phyloP scores from a whole-genome alignment of 2,329 filamentous ascomycete genomes.

The Coniochaeta sp. region DNA sequence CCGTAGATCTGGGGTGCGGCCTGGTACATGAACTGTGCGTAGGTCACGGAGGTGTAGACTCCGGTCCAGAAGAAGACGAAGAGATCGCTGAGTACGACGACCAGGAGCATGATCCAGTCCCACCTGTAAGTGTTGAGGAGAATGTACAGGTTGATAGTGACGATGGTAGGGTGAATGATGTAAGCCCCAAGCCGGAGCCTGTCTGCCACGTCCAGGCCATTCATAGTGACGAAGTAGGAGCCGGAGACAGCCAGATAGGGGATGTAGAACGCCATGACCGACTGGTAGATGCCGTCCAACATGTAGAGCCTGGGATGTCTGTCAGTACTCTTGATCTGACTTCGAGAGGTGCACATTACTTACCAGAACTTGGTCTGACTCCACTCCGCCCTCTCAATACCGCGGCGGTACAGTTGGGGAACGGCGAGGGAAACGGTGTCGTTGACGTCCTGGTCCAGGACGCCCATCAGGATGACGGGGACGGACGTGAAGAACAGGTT shows the following conservation, averaged over 20 bases:
- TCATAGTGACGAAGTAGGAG: constrained; percentile 62
- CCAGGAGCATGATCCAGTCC: constrained; percentile 91
- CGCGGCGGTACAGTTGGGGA: constrained; percentile 88
- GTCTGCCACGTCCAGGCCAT: constrained; percentile 70
- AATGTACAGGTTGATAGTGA: constrained; percentile 91
- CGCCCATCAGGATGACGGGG: constrained; percentile 90
- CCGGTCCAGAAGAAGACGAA: constrained; percentile 96
- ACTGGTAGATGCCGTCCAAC: constrained; percentile 91
- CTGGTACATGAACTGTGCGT: constrained; percentile 59
- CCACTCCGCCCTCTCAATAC: constrained; percentile 96
- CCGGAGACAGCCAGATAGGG: constrained; percentile 72
- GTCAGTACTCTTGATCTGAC: constrained; percentile 19
- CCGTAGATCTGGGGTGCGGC: constrained; percentile 73
- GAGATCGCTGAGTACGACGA: constrained; percentile 74
- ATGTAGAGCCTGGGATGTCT: constrained; percentile 68
- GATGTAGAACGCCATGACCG: constrained; percentile 87
- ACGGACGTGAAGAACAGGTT: constrained; percentile 96
- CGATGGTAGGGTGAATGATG: constrained; percentile 74
- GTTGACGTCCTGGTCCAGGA: constrained; percentile 93
- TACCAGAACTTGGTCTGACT: constrained; percentile 95
- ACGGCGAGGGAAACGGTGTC: constrained; percentile 91
- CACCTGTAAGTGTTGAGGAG: constrained; percentile 94
- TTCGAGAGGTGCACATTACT: constrained; percentile 22
- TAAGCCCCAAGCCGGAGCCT: constrained; percentile 80
- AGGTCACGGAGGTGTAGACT: constrained; percentile 58